These are phyloP conservation scores for Diplotaxis tenuifolia DNA, from an alignment of 345 rosid genomes.

Conservation along the genomic window DNA sequence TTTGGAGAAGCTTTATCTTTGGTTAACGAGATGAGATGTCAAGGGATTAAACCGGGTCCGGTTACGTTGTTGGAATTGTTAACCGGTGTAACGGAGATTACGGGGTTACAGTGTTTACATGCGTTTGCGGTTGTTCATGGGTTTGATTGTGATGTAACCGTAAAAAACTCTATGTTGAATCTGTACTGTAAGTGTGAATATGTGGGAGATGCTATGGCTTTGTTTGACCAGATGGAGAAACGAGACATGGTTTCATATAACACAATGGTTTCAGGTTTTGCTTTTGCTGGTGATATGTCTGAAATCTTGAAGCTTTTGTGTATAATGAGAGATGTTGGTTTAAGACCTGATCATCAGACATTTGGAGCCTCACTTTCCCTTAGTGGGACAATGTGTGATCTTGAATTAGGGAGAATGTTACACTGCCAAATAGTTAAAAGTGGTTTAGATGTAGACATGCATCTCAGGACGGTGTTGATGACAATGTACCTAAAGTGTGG, in stretches of 20 bases:
- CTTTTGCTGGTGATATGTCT: conserved; percentile 39
- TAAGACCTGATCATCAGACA: conserved; percentile 50
- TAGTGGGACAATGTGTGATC: conserved; percentile 40
- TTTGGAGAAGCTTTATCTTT: conserved; percentile 35
- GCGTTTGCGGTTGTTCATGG: conserved; percentile 46
- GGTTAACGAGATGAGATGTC: conserved; percentile 47
- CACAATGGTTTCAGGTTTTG: conserved; percentile 50
- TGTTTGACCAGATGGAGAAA: conserved; percentile 46
- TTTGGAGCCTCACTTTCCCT: conserved; percentile 46
- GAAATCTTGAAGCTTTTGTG: conserved; percentile 43
- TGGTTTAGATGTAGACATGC: conserved; percentile 49
- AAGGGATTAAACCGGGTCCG: conserved; percentile 47
- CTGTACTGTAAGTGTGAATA: conserved; percentile 46
- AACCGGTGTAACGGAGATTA: conserved; percentile 41
- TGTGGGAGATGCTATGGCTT: conserved; percentile 44
- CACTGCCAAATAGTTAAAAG: conserved; percentile 54
- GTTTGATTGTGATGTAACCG: conserved; percentile 40
- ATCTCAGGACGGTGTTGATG: conserved; percentile 57
- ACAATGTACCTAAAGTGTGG: conserved; percentile 72
- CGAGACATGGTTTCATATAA: conserved; percentile 62
- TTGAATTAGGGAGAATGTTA: conserved; percentile 47
- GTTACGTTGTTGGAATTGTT: conserved; percentile 55
- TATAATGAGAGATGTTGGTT: conserved; percentile 43
- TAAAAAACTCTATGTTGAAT: conserved; percentile 47
- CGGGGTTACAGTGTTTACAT: conserved; percentile 48